Evolutionary conservation across 2,329 filamentous ascomycete species (phyloP), one percentile per base, ranked within the genome.

Genomic region (Davidsoniella virescens): DNA sequence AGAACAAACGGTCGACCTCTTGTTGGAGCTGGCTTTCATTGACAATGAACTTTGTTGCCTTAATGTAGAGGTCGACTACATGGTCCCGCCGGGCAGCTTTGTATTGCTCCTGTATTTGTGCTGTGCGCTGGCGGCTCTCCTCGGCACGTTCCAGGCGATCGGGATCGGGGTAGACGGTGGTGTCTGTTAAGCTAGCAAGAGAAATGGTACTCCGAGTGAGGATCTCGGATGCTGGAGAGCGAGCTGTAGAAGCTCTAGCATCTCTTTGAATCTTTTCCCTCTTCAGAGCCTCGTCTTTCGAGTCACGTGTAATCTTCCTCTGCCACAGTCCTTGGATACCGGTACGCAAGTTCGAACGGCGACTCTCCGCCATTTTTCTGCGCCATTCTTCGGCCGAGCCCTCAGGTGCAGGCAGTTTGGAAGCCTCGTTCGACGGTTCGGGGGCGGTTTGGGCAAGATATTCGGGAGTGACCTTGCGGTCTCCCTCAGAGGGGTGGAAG

Each of bases 21-120:
- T 70, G 70, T 57, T 84, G 75, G 33, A 98, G 74, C 62, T 94
- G 82, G 47, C 73, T 67, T 62, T 94, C 87, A 20, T 75, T 80
- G 16, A 87, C 80, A 61, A 98, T 95, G 67, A 96, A 98, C 38
- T 77, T 70, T 23, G 83, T 76, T 4, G 92, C 87, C 58, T 87
- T 84, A 67, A 92, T 84, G 67, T 98, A 98, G 10, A 98, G 74
- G 52, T 85, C 80, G 65, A 94, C 86, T 26, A 98, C 67, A 14
- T 81, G 75, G 56, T 90, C 78, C 54, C 76, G 72, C 47, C 83
- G 76, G 49, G 72, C 70, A 52, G 79, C 71, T 41, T 71, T 69
- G 61, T 79, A 78, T 49, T 67, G 63, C 8, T 64, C 66, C 29
- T 70, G 63, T 40, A 72, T 63, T 12, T 67, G 65, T 12, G 64